phyloP scores from a whole-genome alignment of 371 early-diverging fungal species.

The Zychaea mexicana region DNA sequence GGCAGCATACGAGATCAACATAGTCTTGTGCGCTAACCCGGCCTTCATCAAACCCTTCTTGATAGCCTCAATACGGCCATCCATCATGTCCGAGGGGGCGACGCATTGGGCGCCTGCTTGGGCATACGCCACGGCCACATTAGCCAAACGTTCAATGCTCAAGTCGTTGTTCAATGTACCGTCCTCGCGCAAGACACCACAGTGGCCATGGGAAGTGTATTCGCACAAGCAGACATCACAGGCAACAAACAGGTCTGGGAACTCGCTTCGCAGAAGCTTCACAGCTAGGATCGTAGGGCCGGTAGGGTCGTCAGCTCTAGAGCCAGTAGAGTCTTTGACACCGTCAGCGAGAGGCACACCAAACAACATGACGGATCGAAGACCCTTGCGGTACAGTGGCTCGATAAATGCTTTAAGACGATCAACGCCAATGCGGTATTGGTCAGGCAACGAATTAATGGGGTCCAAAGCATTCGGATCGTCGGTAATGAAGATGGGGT shows the following conservation, averaged over 20 bases:
- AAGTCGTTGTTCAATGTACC: constrained; percentile 82
- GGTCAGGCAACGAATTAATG: constrained; percentile 86
- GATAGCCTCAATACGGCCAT: constrained; percentile 91
- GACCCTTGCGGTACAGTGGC: constrained; percentile 89
- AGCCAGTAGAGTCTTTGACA: constrained; percentile 78
- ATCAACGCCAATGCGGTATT: constrained; percentile 85
- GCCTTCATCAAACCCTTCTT: constrained; percentile 77
- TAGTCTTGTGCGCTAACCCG: constrained; percentile 76
- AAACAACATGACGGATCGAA: constrained; percentile 87
- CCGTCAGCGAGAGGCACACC: constrained; percentile 87
- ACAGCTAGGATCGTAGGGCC: constrained; percentile 90
- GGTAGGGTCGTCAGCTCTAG: constrained; percentile 83
- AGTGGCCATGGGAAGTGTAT: constrained; percentile 96
- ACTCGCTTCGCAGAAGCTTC: constrained; percentile 72
- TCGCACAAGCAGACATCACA: constrained; percentile 98
- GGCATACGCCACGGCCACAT: constrained; percentile 88
- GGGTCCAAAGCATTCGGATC: constrained; percentile 72
- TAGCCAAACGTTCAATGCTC: constrained; percentile 80
- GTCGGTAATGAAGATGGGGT: constrained; percentile 93
- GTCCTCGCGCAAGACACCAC: constrained; percentile 84
- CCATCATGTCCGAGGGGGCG: constrained; percentile 98
- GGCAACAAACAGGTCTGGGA: constrained; percentile 84
- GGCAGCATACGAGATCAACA: constrained; percentile 93
- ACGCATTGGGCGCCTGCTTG: constrained; percentile 87
- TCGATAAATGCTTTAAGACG: constrained; percentile 72